These are phyloP conservation scores for Tremella fuciformis DNA, from an alignment of 768 basidiomycete genomes.

Conservation along the genomic window DNA sequence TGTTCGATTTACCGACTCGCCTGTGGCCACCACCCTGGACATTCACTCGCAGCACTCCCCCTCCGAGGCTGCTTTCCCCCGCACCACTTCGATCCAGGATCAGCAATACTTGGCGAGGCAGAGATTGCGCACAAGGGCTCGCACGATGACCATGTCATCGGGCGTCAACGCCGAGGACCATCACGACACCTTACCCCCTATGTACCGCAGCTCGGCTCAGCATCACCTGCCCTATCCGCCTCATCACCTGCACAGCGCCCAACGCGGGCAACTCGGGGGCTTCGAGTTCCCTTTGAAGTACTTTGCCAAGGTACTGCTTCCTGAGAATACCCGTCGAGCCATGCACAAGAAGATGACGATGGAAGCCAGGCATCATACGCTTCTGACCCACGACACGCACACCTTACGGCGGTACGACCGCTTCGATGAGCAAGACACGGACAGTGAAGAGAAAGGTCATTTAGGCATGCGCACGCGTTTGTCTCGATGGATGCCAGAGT, in stretches of 20 bases:
- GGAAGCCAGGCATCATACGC: not conserved
- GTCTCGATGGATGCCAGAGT: constrained; percentile 43
- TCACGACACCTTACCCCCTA: too few species aligned
- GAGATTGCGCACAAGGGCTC: too few species aligned
- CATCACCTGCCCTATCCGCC: too few species aligned
- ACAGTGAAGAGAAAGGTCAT: constrained; percentile 1
- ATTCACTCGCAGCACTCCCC: too few species aligned
- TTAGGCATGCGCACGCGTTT: not conserved
- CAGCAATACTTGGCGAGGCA: too few species aligned
- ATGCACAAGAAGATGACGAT: not conserved
- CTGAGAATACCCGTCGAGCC: not conserved
- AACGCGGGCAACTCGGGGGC: not conserved
- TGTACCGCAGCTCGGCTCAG: too few species aligned
- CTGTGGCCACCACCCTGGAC: not conserved
- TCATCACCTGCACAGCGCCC: too few species aligned
- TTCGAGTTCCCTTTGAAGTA: not conserved
- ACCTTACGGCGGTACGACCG: not conserved
- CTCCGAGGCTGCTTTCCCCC: too few species aligned
- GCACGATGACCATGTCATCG: too few species aligned
- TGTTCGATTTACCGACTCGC: constrained; percentile 2
- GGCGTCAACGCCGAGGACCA: too few species aligned
- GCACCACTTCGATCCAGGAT: too few species aligned
- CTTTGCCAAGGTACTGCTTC: not conserved
- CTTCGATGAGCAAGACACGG: not conserved
- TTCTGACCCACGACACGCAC: not conserved